Conservation (phyloP, 2,329 filamentous ascomycete species). For the Botrytis cinerea region DNA sequence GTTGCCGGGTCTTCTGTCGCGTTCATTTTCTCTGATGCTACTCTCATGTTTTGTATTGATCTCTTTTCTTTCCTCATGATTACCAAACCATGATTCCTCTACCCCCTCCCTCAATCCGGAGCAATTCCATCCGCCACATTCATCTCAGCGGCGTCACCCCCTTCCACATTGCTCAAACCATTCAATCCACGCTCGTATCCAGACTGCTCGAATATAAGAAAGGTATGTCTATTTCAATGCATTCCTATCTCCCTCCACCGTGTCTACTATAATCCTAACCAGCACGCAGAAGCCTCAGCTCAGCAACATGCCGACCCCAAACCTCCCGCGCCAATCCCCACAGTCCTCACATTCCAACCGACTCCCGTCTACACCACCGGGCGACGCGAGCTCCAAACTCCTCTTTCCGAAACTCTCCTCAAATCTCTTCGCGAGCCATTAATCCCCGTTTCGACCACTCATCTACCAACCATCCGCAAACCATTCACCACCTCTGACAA, state of each 20-base stretch:
- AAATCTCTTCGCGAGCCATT: constrained; percentile 42
- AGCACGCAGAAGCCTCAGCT: neutral
- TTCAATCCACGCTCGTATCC: constrained; percentile 59
- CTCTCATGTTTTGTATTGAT: neutral
- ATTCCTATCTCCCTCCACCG: constrained; percentile 33
- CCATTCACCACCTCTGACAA: neutral
- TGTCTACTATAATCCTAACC: constrained; percentile 45
- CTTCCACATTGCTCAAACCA: constrained; percentile 54
- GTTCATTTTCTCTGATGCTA: neutral
- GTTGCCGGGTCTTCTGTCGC: neutral
- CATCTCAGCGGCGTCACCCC: constrained; percentile 55
- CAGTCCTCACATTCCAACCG: constrained; percentile 80
- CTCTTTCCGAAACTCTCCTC: constrained; percentile 50
- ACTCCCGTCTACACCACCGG: constrained; percentile 87
- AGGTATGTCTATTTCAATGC: constrained; percentile 37
- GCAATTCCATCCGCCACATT: constrained; percentile 56
- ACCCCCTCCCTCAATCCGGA: constrained; percentile 4
- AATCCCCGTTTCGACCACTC: neutral
- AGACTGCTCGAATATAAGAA: constrained; percentile 62
- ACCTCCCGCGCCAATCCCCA: constrained; percentile 56
- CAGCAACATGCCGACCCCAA: neutral
- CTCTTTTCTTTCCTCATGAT: neutral
- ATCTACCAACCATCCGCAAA: neutral
- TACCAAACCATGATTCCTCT: neutral
- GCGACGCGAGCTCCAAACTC: constrained; percentile 65